phyloP scores from a whole-genome alignment of 2,329 filamentous ascomycete genomes.

The Claviceps quebecensis region DNA sequence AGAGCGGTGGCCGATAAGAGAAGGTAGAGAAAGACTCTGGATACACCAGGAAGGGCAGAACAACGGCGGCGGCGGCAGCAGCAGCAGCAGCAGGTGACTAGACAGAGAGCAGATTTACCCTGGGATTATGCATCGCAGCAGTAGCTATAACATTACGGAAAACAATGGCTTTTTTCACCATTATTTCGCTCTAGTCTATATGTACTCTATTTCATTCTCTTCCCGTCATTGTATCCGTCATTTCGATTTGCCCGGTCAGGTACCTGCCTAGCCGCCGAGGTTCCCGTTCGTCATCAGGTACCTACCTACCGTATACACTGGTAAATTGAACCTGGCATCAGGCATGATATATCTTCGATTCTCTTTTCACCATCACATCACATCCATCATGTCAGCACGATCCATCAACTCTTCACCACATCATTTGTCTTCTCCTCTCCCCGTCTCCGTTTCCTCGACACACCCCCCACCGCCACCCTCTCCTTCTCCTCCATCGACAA shows the following conservation, averaged over 20 bases:
- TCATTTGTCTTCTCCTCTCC: too few relatives aligned
- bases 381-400: too few relatives aligned
- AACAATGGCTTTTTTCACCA: constrained; percentile 1
- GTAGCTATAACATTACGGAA: background rate
- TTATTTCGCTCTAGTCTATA: background rate
- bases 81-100: background rate
- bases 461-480: constrained; percentile 10
- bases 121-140: background rate
- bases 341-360: too few relatives aligned
- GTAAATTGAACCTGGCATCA: too few relatives aligned
- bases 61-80: background rate
- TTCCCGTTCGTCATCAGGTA: too few relatives aligned
- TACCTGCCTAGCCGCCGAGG: too few relatives aligned
- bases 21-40: constrained; percentile 5
- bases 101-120: background rate
- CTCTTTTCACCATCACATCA: too few relatives aligned
- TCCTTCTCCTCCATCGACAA: constrained; percentile 31
- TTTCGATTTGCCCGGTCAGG: constrained; percentile 11
- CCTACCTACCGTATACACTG: background rate
- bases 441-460: too few relatives aligned
- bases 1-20: constrained; percentile 2
- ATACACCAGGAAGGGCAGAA: constrained; percentile 4
- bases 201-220: background rate
- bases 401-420: too few relatives aligned
- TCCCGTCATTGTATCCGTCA: constrained; percentile 18